Percentiles rank a stretch among this genome's conserved stretches.
Conservation (phyloP, 2,329 filamentous ascomycete genomes). For the Talaromyces sp. region DNA sequence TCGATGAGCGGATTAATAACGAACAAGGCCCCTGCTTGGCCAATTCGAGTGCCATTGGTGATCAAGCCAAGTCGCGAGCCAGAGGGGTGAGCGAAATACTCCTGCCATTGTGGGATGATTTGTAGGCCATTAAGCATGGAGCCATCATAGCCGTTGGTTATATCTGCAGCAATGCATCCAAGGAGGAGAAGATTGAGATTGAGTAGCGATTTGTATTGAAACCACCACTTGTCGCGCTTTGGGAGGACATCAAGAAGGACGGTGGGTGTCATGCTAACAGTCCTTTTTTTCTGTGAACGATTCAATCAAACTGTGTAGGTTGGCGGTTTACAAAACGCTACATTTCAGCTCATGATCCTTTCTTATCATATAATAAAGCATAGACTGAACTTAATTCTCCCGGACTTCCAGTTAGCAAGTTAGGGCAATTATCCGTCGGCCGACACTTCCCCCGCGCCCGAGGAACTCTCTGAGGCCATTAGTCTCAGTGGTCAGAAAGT, state of each 20-base stretch:
- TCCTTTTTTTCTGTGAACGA: too few relatives aligned
- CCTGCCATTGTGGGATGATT: slow-evolving; percentile 2
- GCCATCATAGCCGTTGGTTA: slow-evolving; percentile 4
- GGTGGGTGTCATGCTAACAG: too few relatives aligned
- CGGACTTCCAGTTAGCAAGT: too few relatives aligned
- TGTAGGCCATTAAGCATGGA: slow-evolving; percentile 6
- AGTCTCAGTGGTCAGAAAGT: too few relatives aligned
- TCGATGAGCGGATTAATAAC: not conserved
- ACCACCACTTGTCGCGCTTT: slow-evolving; percentile 1
- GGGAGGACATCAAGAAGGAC: not conserved
- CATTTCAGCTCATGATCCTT: too few relatives aligned
- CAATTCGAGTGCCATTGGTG: not conserved
- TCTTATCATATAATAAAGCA: too few relatives aligned
- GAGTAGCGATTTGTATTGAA: slow-evolving; percentile 1
- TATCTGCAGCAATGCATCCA: not conserved
- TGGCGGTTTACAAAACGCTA: too few relatives aligned
- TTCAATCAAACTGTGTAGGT: too few relatives aligned
- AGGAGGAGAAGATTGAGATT: slow-evolving; percentile 5
- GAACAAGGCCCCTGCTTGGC: not conserved
- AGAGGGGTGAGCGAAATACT: not conserved
- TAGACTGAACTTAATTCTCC: too few relatives aligned
- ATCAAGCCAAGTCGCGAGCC: not conserved
- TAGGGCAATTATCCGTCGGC: not conserved
- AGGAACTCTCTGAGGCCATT: not conserved
- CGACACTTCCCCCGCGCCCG: not conserved